Conservation (phyloP, 768 basidiomycete genomes). For the Clathrus columnatus region DNA sequence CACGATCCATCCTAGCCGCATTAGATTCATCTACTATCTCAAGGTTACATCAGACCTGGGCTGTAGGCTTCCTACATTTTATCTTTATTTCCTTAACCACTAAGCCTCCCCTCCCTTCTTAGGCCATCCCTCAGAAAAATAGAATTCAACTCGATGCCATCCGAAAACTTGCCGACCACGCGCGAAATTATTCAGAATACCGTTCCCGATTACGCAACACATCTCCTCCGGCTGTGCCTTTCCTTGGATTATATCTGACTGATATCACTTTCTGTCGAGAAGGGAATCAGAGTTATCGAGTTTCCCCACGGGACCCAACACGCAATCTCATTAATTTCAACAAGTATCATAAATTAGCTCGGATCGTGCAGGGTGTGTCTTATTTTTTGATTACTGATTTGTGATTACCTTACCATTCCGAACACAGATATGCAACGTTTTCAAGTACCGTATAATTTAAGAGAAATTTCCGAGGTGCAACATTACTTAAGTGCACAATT, state of each 20-base stretch:
- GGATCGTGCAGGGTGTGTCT: conserved; percentile 66
- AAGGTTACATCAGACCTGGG: conserved; percentile 88
- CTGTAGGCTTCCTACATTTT: conserved; percentile 43
- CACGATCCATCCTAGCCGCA: conserved; percentile 87
- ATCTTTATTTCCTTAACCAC: neutral
- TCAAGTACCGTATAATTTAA: conserved; percentile 78
- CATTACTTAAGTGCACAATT: conserved; percentile 66
- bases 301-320: conserved; percentile 63
- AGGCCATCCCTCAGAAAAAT: conserved; percentile 85
- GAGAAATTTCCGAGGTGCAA: conserved; percentile 85
- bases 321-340: conserved; percentile 92
- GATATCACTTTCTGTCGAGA: conserved; percentile 95
- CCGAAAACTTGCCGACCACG: conserved; percentile 83
- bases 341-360: conserved; percentile 86
- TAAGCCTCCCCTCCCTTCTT: conserved; percentile 7
- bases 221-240: conserved; percentile 89
- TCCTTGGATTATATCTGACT: conserved; percentile 84
- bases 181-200: conserved; percentile 86
- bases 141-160: conserved; percentile 68
- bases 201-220: conserved; percentile 79
- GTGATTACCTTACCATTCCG: neutral
- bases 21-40: conserved; percentile 94
- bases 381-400: neutral
- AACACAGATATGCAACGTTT: conserved; percentile 84
- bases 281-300: conserved; percentile 81